Evolutionary conservation across 2,329 filamentous ascomycete species (phyloP).

Genomic region (Aureobasidium sp.): DNA sequence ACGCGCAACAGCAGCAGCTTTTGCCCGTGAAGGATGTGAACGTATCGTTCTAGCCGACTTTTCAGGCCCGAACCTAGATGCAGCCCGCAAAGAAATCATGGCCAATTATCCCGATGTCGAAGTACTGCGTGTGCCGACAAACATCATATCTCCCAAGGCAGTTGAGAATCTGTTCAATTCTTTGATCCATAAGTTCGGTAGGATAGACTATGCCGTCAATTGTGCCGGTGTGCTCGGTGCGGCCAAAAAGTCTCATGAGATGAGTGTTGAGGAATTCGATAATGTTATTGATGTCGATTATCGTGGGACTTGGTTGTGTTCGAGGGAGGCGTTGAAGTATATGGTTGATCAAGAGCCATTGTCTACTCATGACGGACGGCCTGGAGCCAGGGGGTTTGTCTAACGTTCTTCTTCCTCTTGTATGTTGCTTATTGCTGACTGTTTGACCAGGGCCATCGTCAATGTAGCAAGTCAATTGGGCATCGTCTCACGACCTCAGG

Average conservation of each 20-base stretch:
- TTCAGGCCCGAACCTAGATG: constrained; percentile 18
- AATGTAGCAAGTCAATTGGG: constrained; percentile 41
- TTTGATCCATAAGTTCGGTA: no score
- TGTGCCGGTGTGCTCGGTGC: constrained; percentile 39
- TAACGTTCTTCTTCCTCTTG: no score
- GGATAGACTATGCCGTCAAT: constrained; percentile 44
- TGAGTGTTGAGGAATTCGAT: constrained; percentile 36
- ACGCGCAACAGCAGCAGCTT: constrained; percentile 38
- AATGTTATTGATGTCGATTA: constrained; percentile 39
- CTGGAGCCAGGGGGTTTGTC: constrained; percentile 27
- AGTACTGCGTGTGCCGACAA: no score
- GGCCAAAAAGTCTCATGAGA: constrained; percentile 32
- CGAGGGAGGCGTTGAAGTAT: constrained; percentile 35
- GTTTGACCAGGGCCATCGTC: constrained; percentile 28
- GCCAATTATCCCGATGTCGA: constrained; percentile 17
- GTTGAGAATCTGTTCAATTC: constrained; percentile 28
- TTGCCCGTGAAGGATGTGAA: constrained; percentile 39
- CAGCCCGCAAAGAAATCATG: not conserved
- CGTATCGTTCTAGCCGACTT: constrained; percentile 38
- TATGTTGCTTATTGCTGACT: no score
- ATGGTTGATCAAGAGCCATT: constrained; percentile 41
- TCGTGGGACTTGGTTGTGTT: constrained; percentile 41
- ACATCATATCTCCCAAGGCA: constrained; percentile 15
- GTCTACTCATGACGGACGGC: constrained; percentile 38
- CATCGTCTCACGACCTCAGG: constrained; percentile 36